Evolutionary conservation across 768 basidiomycete species (phyloP).

Genomic region (Lyophyllum semitale): DNA sequence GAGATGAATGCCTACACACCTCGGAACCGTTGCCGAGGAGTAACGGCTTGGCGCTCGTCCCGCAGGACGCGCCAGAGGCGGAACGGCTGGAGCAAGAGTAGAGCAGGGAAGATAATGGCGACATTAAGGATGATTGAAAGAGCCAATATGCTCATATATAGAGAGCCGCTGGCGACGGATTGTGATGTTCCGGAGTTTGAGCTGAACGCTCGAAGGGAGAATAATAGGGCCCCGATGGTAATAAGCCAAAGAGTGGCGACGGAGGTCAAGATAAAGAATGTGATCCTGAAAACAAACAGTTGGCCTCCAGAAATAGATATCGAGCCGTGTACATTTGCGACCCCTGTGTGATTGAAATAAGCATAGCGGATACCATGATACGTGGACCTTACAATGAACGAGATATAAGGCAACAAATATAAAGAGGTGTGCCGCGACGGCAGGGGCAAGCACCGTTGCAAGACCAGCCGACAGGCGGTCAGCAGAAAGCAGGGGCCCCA

Average conservation of each 20-base stretch:
- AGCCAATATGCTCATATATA: conserved; percentile 68
- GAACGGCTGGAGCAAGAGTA: conserved; percentile 72
- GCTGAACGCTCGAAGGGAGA: conserved; percentile 62
- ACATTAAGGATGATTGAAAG: conserved; percentile 61
- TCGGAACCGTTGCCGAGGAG: conserved; percentile 79
- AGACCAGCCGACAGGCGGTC: conserved; percentile 60
- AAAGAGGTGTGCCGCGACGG: conserved; percentile 61
- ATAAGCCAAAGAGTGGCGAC: conserved; percentile 64
- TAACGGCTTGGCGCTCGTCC: conserved; percentile 61
- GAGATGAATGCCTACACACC: conserved; percentile 44
- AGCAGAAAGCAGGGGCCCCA: conserved; percentile 50
- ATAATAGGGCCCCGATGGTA: conserved; percentile 69
- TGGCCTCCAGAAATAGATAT: conserved; percentile 66
- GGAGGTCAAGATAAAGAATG: conserved; percentile 57
- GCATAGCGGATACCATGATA: conserved; percentile 1
- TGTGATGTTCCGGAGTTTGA: conserved; percentile 33
- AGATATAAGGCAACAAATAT: conserved; percentile 51
- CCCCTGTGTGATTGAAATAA: conserved; percentile 38
- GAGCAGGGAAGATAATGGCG: conserved; percentile 69
- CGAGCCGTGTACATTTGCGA: conserved; percentile 53
- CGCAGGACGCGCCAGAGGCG: conserved; percentile 59
- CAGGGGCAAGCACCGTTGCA: conserved; percentile 68
- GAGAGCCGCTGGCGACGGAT: conserved; percentile 65
- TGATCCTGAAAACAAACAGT: conserved; percentile 60
- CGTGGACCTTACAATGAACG: conserved; percentile 56